Evolutionary conservation across 2,329 filamentous ascomycete genomes (phyloP).

Genomic region (Phoma sp.): DNA sequence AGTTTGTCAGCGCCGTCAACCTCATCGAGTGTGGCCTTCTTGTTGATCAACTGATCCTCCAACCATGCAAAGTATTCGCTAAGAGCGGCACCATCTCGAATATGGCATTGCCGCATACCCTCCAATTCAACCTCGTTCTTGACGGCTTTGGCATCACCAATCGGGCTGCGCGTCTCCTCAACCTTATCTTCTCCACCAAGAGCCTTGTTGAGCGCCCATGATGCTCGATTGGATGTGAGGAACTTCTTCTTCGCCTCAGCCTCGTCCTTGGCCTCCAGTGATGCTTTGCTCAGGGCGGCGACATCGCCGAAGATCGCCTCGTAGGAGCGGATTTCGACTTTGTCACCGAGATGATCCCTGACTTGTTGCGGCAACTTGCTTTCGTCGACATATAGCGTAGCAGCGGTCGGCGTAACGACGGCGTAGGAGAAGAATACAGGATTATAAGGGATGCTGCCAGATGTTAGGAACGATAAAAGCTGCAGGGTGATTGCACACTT

Average conservation of each 20-base stretch:
- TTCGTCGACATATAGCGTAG: constrained; percentile 83
- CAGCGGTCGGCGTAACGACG: constrained; percentile 75
- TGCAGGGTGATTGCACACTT: constrained; percentile 29
- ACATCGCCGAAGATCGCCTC: constrained; percentile 79
- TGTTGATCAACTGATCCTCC: constrained; percentile 80
- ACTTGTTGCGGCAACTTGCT: constrained; percentile 75
- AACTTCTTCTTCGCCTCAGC: constrained; percentile 65
- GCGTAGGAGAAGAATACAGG: constrained; percentile 99
- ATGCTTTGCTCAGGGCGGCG: constrained; percentile 63
- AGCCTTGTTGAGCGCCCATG: constrained; percentile 88
- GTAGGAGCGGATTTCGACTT: constrained; percentile 81
- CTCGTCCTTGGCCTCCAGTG: constrained; percentile 43
- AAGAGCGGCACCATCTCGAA: constrained; percentile 89
- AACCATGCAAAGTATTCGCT: constrained; percentile 97
- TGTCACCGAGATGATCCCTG: constrained; percentile 70
- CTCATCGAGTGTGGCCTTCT: constrained; percentile 79
- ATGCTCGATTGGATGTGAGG: constrained; percentile 84
- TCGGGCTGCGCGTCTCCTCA: constrained; percentile 84
- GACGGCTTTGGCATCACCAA: constrained; percentile 89
- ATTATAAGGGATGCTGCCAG: constrained; percentile 82
- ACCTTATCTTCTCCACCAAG: constrained; percentile 85
- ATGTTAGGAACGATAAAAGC: not conserved
- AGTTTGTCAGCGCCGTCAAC: constrained; percentile 91
- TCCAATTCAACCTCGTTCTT: constrained; percentile 90
- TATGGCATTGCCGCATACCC: constrained; percentile 92